Evolutionary conservation across 129 eudicot species (phyloP).

Genomic region (Calendula officinalis): DNA sequence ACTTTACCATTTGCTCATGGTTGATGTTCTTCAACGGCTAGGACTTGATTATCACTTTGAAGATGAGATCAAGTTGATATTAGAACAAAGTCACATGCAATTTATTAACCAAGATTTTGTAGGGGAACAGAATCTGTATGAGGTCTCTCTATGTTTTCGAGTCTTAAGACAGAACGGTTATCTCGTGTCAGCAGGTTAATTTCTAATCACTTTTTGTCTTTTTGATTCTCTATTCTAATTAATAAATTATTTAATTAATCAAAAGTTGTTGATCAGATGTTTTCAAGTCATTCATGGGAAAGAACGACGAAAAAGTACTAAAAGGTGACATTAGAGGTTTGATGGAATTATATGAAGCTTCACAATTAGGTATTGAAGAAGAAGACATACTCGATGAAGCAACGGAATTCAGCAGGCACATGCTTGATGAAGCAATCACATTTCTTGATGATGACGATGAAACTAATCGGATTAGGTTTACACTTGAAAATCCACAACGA

Average conservation of each 20-base stretch:
- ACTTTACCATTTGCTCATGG: slow-evolving; percentile 16
- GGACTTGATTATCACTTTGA: slow-evolving; percentile 39
- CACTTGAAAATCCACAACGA: slow-evolving; percentile 40
- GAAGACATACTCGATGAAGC: slow-evolving; percentile 46
- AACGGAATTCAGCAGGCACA: slow-evolving; percentile 14
- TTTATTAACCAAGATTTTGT: background rate
- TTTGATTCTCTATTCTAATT: background rate
- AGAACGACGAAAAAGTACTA: background rate
- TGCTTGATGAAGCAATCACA: slow-evolving; percentile 9
- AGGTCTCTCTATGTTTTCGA: slow-evolving; percentile 46
- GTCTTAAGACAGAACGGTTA: slow-evolving; percentile 54
- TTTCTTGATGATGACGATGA: slow-evolving; percentile 15
- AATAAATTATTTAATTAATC: background rate
- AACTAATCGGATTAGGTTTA: slow-evolving; percentile 15
- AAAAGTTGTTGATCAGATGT: slow-evolving; percentile 19
- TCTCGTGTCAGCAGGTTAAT: slow-evolving; percentile 44
- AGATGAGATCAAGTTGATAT: slow-evolving; percentile 36
- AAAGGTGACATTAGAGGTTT: slow-evolving; percentile 28
- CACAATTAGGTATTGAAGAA: slow-evolving; percentile 34
- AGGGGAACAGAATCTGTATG: slow-evolving; percentile 20
- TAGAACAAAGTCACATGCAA: slow-evolving; percentile 14
- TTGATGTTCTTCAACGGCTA: slow-evolving; percentile 41
- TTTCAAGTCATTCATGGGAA: slow-evolving; percentile 29
- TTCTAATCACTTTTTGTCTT: background rate
- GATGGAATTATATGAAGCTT: slow-evolving; percentile 46